Evolutionary conservation across 2,329 filamentous ascomycete species (phyloP), one percentile per base, ranked within the genome.

Genomic region (Penicillium sclerotigenum): DNA sequence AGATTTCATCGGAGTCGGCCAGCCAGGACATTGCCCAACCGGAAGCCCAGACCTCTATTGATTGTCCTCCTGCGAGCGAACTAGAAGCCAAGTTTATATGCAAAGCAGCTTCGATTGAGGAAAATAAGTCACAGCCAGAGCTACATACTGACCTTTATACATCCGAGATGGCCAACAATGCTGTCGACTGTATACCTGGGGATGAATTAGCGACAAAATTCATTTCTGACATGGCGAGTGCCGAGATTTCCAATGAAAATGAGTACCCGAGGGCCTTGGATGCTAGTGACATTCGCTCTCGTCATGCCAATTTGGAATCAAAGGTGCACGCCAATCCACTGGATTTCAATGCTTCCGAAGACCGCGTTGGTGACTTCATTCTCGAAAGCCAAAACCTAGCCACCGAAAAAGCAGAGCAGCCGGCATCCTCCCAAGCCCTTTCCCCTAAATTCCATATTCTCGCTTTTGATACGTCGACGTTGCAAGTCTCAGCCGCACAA

Each of bases 401-500:
- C 5, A 14, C 38, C n/a, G 11, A n/a, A 24, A 24, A 26, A 16
- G 28, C 47, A 24, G 13, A 47, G 3, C 38, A 52, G 22, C 38
- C 49, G n/a, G 20, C 59, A 24, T 57, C 63, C 8, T 18, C 31
- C 4, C 18, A 41, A 10, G 10, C 11, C 1, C 6, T 10, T 26
- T 28, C 31, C 4, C 38, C 46, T 14, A 59, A 56, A 4, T 74
- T 74, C 57, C 69, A 69, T 26, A 65, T 77, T n/a, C 63, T 77
- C 28, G 71, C 73, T 10, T 75, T 73, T 50, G 74, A 77, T 54
- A 56, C 69, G 11, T 66, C 64, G 8, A 68, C 61, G 5, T 61
- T 63, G 6, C 52, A 67, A 53, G 60, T 76, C 2, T 69, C 59
- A 16, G 65, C 68, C 24, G 67, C 72, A 5, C 67, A 71, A 37